These are phyloP conservation scores for Cryptococcus deneoformans DNA, from an alignment of 1,284 basidiomycete species.

Conservation along the genomic window DNA sequence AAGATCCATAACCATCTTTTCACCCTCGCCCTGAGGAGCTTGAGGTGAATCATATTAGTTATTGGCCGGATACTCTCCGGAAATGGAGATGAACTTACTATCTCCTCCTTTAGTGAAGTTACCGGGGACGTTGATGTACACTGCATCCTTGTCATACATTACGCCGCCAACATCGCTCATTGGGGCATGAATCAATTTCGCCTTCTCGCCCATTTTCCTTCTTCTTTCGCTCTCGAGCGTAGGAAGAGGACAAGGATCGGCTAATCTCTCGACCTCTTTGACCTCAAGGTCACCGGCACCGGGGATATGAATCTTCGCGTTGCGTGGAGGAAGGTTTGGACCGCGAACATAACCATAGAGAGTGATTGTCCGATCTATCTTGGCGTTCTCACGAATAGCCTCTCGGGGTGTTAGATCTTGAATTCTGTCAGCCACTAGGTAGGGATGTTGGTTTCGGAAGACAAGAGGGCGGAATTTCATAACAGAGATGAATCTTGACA, in stretches of 20 bases:
- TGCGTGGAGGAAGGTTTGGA: constrained; percentile 75
- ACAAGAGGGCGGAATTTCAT: constrained; percentile 99
- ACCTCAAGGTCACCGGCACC: constrained; percentile 87
- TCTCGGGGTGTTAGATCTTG: constrained; percentile 94
- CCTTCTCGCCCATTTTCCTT: constrained; percentile 91
- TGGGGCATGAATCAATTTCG: constrained; percentile 92
- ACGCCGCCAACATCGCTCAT: constrained; percentile 99
- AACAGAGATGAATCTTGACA: constrained; percentile 92
- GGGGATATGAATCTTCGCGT: constrained; percentile 86
- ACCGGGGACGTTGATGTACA: constrained; percentile 96
- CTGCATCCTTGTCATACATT: constrained; percentile 97
- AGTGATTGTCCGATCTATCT: constrained; percentile 77
- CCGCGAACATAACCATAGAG: constrained; percentile 94
- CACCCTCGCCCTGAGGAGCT: constrained; percentile 84
- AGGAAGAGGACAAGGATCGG: constrained; percentile 93
- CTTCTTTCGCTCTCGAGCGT: constrained; percentile 89
- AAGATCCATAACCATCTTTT: constrained; percentile 95
- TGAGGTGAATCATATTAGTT: background rate
- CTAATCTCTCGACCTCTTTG: constrained; percentile 68
- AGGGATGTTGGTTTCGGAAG: constrained; percentile 92
- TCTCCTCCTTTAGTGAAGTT: constrained; percentile 69
- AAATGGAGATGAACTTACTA: constrained; percentile 31
- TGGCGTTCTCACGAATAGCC: constrained; percentile 74
- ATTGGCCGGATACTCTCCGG: background rate
- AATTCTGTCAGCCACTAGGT: constrained; percentile 92